phyloP scores from a whole-genome alignment of 805 yeast species.

The Kluyveromyces aestuarii region DNA sequence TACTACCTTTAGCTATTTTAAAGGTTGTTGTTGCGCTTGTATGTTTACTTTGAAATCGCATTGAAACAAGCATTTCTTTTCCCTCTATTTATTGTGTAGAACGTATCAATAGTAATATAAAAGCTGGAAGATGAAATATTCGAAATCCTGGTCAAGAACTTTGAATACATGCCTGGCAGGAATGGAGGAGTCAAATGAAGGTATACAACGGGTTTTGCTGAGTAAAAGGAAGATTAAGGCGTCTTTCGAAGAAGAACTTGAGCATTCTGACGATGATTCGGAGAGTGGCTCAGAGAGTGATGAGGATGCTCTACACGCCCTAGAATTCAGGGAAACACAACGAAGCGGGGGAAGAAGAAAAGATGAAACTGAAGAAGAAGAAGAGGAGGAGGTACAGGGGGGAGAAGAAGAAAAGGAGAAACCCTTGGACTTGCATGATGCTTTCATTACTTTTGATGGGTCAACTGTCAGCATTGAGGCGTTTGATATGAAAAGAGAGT shows the following conservation, averaged over 20 bases:
- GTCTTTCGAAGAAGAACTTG: background rate
- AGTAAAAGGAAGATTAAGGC: background rate
- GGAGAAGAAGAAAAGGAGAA: background rate
- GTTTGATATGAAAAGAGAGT: constrained; percentile 42
- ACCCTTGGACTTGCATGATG: constrained; percentile 11
- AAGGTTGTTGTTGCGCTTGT: too few relatives aligned
- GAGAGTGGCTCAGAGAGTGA: background rate
- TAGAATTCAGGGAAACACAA: background rate
- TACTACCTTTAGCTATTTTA: background rate
- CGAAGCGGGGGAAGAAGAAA: constrained; percentile 3
- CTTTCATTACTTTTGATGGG: background rate
- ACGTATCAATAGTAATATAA: too few relatives aligned
- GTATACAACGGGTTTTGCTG: background rate
- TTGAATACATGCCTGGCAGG: background rate
- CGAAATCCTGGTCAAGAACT: too few relatives aligned
- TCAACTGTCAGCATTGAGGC: constrained; percentile 37
- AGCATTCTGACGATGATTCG: background rate
- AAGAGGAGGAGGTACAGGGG: constrained; percentile 16
- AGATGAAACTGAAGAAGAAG: constrained; percentile 16
- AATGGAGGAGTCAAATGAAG: background rate
- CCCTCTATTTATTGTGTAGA: too few relatives aligned
- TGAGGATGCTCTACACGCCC: background rate
- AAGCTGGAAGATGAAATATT: too few relatives aligned
- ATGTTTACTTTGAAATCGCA: too few relatives aligned
- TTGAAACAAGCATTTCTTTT: too few relatives aligned